Evolutionary conservation across 805 yeast genomes (phyloP).

Genomic region (Phaffomyces antillensis): DNA sequence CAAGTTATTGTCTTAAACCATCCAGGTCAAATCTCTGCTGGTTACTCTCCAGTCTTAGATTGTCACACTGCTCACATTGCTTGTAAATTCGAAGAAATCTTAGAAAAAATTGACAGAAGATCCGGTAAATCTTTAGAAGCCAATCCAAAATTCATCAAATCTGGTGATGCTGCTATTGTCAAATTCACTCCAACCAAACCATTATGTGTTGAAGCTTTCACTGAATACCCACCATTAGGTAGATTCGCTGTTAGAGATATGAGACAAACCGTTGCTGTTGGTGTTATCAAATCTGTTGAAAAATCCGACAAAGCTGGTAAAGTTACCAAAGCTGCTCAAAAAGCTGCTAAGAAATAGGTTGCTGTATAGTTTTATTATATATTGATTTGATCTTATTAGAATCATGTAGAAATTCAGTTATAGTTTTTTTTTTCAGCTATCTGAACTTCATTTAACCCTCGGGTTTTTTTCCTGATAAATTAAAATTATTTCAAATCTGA

Average conservation of each 20-base stretch:
- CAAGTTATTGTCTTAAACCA: conserved; percentile 88
- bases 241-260: conserved; percentile 99
- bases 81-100: conserved; percentile 94
- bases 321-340: conserved; percentile 90
- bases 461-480: too few species aligned
- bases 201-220: conserved; percentile 93
- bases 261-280: conserved; percentile 99
- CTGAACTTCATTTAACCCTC: too few species aligned
- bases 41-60: conserved; percentile 89
- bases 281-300: conserved; percentile 95
- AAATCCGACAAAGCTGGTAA: conserved; percentile 83
- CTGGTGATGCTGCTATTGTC: conserved; percentile 96
- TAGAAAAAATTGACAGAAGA: conserved; percentile 98
- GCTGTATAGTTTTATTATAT: not conserved
- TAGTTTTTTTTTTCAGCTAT: too few species aligned
- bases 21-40: conserved; percentile 90
- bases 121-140: conserved; percentile 91
- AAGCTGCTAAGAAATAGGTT: conserved; percentile 24
- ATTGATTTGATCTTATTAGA: not conserved
- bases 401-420: too few species aligned
- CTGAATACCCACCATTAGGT: conserved; percentile 97
- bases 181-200: conserved; percentile 85
- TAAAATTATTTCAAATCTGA: too few species aligned
- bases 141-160: conserved; percentile 86
- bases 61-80: conserved; percentile 76